Conservation (phyloP, 805 yeast species). For the Starmerella roubikii region DNA sequence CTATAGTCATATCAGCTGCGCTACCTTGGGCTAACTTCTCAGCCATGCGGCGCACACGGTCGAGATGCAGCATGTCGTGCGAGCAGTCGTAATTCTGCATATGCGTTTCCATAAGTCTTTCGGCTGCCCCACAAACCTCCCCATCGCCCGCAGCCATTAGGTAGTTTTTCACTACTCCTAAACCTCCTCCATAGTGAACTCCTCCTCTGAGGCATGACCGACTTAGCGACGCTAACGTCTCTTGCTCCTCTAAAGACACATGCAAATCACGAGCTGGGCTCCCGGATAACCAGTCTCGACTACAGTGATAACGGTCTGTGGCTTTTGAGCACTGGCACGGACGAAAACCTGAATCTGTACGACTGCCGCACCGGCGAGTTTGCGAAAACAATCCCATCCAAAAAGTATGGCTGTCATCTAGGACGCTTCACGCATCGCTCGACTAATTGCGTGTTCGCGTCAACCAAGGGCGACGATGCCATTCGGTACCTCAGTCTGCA, state of each 20-base stretch:
- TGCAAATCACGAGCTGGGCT: constrained; percentile 11
- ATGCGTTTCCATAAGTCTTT: constrained; percentile 7
- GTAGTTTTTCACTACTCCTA: neutral
- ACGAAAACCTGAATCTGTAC: constrained; percentile 72
- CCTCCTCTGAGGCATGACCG: neutral
- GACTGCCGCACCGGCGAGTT: constrained; percentile 54
- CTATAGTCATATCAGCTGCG: constrained; percentile 20
- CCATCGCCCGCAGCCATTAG: neutral
- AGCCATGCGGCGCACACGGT: constrained; percentile 24
- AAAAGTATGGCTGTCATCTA: constrained; percentile 82
- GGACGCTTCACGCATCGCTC: constrained; percentile 72
- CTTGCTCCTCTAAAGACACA: constrained; percentile 10
- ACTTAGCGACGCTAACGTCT: constrained; percentile 2
- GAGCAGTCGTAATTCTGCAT: constrained; percentile 25
- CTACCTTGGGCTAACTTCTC: constrained; percentile 15
- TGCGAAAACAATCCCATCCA: constrained; percentile 54
- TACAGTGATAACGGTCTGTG: constrained; percentile 76
- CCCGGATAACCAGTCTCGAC: constrained; percentile 33
- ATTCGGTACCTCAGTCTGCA: constrained; percentile 62
- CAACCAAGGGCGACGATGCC: constrained; percentile 51
- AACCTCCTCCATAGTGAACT: no score
- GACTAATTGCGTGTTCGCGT: constrained; percentile 63
- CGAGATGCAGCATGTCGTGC: constrained; percentile 25
- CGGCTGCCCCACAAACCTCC: constrained; percentile 1
- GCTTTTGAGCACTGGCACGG: constrained; percentile 62